Percentiles rank a stretch among this genome's conserved stretches.
phyloP scores from a whole-genome alignment of 2,329 filamentous ascomycete species.

The Penicillium carneum region DNA sequence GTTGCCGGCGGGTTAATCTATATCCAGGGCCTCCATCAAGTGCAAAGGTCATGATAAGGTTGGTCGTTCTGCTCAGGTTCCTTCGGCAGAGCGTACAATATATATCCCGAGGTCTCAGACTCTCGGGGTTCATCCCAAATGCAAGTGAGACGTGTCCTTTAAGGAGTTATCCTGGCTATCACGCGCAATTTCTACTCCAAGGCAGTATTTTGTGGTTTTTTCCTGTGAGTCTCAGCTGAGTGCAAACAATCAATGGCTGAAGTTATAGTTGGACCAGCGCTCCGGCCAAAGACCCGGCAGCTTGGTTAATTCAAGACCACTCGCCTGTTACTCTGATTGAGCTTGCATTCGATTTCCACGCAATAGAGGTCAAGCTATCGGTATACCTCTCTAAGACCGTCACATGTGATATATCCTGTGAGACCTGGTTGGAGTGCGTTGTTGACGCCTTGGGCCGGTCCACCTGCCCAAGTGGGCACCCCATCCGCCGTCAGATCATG shows the following conservation, averaged over 20 bases:
- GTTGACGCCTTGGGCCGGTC: background rate
- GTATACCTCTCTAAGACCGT: background rate
- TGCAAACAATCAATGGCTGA: background rate
- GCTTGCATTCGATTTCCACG: background rate
- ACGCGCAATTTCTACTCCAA: background rate
- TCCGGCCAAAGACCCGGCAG: background rate
- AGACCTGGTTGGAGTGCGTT: background rate
- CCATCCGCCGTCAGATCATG: background rate
- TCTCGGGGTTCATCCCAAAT: background rate
- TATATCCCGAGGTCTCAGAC: background rate
- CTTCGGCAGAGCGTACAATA: background rate
- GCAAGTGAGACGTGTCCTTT: background rate
- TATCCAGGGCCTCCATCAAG: background rate
- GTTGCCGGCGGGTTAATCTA: background rate
- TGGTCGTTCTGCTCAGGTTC: background rate
- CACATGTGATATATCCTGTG: background rate
- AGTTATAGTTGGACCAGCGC: background rate
- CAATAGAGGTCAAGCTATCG: accelerated
- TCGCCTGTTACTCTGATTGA: background rate
- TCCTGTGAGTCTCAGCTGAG: background rate
- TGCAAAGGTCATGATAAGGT: background rate
- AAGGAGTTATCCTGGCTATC: background rate
- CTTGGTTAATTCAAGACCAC: background rate
- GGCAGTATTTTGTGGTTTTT: background rate
- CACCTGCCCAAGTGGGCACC: too few species aligned